phyloP scores from a whole-genome alignment of 352 stramenopile genomes.

The Globisporangium barbulae region DNA sequence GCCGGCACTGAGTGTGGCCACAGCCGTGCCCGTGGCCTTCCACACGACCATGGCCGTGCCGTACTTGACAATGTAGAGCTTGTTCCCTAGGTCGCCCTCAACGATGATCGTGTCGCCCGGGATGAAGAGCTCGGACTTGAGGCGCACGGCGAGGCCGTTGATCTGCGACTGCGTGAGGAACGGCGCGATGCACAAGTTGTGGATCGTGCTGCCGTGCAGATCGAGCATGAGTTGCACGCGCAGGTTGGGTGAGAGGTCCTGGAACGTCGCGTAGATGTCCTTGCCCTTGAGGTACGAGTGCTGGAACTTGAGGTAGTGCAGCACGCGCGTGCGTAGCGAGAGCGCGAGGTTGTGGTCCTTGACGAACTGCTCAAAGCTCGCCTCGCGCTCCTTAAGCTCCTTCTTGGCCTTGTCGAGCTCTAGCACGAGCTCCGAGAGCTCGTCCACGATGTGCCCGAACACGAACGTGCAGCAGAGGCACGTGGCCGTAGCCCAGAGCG shows the following conservation, averaged over 20 bases:
- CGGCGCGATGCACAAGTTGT: conserved; percentile 48
- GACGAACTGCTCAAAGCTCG: conserved; percentile 66
- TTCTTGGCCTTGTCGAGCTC: conserved; percentile 76
- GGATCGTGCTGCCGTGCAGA: conserved; percentile 51
- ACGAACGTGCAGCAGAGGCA: conserved; percentile 78
- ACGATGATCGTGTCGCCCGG: conserved; percentile 67
- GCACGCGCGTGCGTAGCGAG: conserved; percentile 51
- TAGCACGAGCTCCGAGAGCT: conserved; percentile 74
- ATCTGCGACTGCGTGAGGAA: conserved; percentile 55
- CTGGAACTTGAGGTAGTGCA: conserved; percentile 72
- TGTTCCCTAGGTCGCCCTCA: conserved; percentile 59
- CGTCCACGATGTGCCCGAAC: conserved; percentile 71
- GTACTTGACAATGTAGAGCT: conserved; percentile 72
- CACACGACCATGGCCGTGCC: conserved; percentile 63
- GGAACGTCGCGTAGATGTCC: conserved; percentile 67
- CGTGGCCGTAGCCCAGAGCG: conserved; percentile 59
- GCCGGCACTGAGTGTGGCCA: conserved; percentile 50
- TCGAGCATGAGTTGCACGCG: conserved; percentile 72
- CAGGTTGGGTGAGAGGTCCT: conserved; percentile 69
- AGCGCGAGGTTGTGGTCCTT: conserved; percentile 57
- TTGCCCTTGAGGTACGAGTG: conserved; percentile 65
- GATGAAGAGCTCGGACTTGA: conserved; percentile 74
- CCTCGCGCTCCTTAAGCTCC: conserved; percentile 60
- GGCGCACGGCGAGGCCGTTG: conserved; percentile 46
- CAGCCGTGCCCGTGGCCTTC: conserved; percentile 59